Conservation (phyloP, 176 grass and related monocot genomes). For the Bolboschoenus planiculmis region DNA sequence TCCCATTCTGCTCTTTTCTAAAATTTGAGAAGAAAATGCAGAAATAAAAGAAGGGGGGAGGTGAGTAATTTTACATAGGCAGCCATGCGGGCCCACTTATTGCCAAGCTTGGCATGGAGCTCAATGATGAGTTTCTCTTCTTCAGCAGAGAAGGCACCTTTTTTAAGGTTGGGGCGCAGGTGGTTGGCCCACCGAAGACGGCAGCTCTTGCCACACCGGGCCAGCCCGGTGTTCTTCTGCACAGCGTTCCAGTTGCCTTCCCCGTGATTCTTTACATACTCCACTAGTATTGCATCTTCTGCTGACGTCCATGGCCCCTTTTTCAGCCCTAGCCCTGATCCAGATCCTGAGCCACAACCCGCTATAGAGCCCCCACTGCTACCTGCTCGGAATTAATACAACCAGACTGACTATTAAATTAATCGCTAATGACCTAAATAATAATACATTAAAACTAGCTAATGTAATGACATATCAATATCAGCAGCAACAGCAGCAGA, state of each 20-base stretch:
- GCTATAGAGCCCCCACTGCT: constrained; percentile 39
- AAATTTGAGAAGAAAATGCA: not conserved
- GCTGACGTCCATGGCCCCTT: constrained; percentile 85
- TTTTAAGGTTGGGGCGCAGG: constrained; percentile 77
- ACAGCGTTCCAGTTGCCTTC: constrained; percentile 95
- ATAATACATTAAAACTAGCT: not conserved
- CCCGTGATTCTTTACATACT: constrained; percentile 83
- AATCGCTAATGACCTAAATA: not conserved
- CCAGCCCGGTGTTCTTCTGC: constrained; percentile 77
- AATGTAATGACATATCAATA: not conserved
- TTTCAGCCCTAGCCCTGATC: constrained; percentile 37
- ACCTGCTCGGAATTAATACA: constrained; percentile 20
- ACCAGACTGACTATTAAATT: not conserved
- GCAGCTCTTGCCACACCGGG: constrained; percentile 86
- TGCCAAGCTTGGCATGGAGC: constrained; percentile 74
- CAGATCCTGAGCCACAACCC: constrained; percentile 28
- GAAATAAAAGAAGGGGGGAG: constrained; percentile 13
- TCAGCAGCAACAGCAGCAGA: not conserved
- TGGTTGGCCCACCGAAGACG: constrained; percentile 91
- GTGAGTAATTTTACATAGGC: constrained; percentile 48
- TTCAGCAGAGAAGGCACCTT: constrained; percentile 62
- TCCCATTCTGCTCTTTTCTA: not conserved
- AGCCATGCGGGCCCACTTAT: constrained; percentile 93
- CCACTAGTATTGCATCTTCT: constrained; percentile 70
- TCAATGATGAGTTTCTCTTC: constrained; percentile 76